Evolutionary conservation across 176 grass and related monocot species (phyloP).

Genomic region (Rhynchospora tenuis): DNA sequence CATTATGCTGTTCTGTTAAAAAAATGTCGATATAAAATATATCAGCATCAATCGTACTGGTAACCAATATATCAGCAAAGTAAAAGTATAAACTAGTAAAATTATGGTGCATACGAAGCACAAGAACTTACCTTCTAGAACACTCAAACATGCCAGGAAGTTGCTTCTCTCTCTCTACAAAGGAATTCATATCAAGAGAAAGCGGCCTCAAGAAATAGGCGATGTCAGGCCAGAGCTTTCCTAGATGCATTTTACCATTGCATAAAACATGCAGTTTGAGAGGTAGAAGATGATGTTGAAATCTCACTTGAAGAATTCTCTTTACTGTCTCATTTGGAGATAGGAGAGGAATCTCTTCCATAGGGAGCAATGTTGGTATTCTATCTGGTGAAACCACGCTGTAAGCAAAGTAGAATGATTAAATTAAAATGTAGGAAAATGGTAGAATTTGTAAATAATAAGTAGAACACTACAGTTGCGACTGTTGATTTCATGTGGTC

Average conservation of each 20-base stretch:
- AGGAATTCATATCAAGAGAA: slow-evolving; percentile 59
- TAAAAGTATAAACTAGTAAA: not conserved
- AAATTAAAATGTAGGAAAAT: not conserved
- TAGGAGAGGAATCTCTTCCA: slow-evolving; percentile 59
- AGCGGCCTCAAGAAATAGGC: slow-evolving; percentile 73
- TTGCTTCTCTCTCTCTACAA: slow-evolving; percentile 58
- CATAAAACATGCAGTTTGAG: slow-evolving; percentile 69
- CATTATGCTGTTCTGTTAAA: slow-evolving; percentile 1
- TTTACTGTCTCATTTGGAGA: slow-evolving; percentile 54
- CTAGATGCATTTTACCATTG: slow-evolving; percentile 60
- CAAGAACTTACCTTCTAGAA: slow-evolving; percentile 58
- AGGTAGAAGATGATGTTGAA: slow-evolving; percentile 84
- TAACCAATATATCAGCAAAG: not conserved
- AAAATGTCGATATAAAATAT: not conserved
- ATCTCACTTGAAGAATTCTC: slow-evolving; percentile 66
- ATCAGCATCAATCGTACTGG: slow-evolving; percentile 3
- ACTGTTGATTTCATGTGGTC: not conserved
- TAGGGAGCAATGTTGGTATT: slow-evolving; percentile 32
- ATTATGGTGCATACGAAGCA: not conserved
- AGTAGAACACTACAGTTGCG: not conserved
- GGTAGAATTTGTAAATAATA: slow-evolving; percentile 2
- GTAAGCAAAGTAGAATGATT: not conserved
- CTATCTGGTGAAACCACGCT: slow-evolving; percentile 29
- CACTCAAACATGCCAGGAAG: slow-evolving; percentile 86
- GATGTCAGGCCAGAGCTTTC: slow-evolving; percentile 79